Percentiles rank a stretch among this genome's conserved stretches.
phyloP scores from a whole-genome alignment of 495 filamentous ascomycete genomes.

The Penicilliopsis zonata region DNA sequence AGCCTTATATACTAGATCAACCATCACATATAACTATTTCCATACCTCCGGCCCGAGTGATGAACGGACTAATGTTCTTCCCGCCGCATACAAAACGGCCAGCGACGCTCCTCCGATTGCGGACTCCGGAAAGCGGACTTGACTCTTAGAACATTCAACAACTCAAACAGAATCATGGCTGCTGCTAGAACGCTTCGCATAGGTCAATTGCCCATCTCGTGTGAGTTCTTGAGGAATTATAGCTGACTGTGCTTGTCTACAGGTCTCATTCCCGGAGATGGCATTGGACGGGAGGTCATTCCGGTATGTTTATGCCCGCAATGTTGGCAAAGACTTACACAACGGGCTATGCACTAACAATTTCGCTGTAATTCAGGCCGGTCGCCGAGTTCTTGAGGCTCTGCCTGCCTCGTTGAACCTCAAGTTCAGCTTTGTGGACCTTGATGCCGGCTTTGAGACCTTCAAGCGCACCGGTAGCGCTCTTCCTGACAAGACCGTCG shows the following conservation, averaged over 20 bases:
- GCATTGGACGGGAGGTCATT: slow-evolving; percentile 97
- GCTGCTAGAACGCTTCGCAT: slow-evolving; percentile 46
- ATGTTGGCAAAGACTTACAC: too few relatives aligned
- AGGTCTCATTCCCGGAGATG: slow-evolving; percentile 97
- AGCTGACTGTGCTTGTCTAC: slow-evolving; percentile 12
- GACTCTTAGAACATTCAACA: not conserved
- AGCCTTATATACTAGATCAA: too few relatives aligned
- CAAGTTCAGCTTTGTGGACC: slow-evolving; percentile 86
- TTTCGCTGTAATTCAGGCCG: slow-evolving; percentile 40
- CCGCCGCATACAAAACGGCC: slow-evolving; percentile 5
- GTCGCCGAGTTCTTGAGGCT: slow-evolving; percentile 79
- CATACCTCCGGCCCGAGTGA: too few relatives aligned
- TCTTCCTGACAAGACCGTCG: slow-evolving; percentile 81
- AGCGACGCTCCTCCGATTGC: slow-evolving; percentile 6
- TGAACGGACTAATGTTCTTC: slow-evolving; percentile 8
- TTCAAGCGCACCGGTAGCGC: slow-evolving; percentile 83
- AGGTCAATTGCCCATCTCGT: slow-evolving; percentile 23
- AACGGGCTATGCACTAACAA: too few relatives aligned
- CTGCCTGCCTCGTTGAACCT: slow-evolving; percentile 71
- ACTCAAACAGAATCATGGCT: slow-evolving; percentile 22
- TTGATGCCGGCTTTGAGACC: slow-evolving; percentile 83
- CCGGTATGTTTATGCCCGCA: too few relatives aligned
- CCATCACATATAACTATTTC: too few relatives aligned
- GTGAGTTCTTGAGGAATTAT: slow-evolving; percentile 4
- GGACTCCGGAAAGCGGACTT: not conserved